Evolutionary conservation across 2,329 filamentous ascomycete species (phyloP), one percentile per base, ranked within the genome.

Genomic region (Ambrosiella beaveri): DNA sequence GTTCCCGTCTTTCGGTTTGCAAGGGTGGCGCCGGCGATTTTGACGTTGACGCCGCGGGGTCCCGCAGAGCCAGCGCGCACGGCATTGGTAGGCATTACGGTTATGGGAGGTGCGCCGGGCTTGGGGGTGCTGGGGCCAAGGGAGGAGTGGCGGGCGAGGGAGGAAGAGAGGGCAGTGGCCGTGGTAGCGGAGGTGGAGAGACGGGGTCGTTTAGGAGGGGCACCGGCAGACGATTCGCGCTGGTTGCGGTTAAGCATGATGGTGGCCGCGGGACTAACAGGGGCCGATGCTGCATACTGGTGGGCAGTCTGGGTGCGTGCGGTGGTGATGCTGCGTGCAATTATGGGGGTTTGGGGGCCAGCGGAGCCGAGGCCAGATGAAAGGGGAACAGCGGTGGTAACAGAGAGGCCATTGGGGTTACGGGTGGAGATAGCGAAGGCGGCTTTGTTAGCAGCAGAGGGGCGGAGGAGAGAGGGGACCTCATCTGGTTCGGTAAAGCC

Each of bases 71-170:
- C 80, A 38, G 81, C 75, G 61, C 75, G 70, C 15, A 68, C 68
- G 13, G 70, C 66, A 51, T 67, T 65, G 38, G 71, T 71, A 27
- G 36, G 49, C 11, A 38, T 37, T 15, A n/a, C 38, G 13, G 54
- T 35, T 13, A 70, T 61, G 7, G 64, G 66, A 44, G 64, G 63
- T 57, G 57, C 61, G 63, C 61, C 66, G 54, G 61, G 72, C 65
- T 83, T 82, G 8, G 80, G 78, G 2, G 80, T 82, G 36, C 80
- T 79, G 0, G 81, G 81, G 0, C 80, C 80, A 2, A 82, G 71
- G 1, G 81, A 84, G 1, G 80, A 75, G 65, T 84, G 81, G 12
- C 81, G 74, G 6, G 80, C 80, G 9, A 84, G 71, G 1, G 74
- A 75, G 64, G 79, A 82, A 1, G 79, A 80, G 2, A 76, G 73